A percentile compares a stretch with the other conserved stretches of the same genome.
Conservation (phyloP, 2,329 filamentous ascomycete species). For the Ilyonectria sp. region DNA sequence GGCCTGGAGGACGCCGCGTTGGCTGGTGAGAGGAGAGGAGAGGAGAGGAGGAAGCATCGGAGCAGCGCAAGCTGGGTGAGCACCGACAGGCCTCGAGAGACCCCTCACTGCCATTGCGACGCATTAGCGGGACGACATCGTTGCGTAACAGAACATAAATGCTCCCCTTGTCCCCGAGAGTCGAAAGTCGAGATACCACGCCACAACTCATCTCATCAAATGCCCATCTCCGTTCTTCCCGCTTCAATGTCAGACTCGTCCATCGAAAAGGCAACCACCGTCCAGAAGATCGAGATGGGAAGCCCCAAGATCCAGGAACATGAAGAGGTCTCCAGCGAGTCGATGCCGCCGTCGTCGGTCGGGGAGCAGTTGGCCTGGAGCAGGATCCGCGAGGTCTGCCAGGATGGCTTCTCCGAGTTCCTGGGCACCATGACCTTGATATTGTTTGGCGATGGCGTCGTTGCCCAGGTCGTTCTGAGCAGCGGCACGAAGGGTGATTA, state of each 20-base stretch:
- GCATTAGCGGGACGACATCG: conserved; percentile 13
- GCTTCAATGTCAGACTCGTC: conserved; percentile 55
- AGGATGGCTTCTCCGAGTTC: conserved; percentile 77
- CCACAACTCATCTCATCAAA: conserved; percentile 44
- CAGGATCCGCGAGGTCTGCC: conserved; percentile 63
- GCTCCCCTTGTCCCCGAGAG: conserved; percentile 33
- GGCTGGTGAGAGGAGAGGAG: background rate
- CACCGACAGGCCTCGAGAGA: background rate
- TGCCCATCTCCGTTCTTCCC: conserved; percentile 48
- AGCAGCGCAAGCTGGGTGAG: background rate
- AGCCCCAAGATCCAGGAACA: conserved; percentile 37
- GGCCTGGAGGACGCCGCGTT: background rate
- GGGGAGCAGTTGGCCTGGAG: conserved; percentile 63
- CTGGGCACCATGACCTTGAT: conserved; percentile 78
- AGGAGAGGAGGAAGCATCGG: conserved; percentile 6
- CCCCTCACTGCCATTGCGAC: conserved; percentile 17
- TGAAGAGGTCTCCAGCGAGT: conserved; percentile 41
- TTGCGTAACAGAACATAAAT: conserved; percentile 21
- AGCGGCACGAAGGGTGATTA: conserved; percentile 62
- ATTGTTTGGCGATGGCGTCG: conserved; percentile 79
- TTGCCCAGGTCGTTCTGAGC: conserved; percentile 78
- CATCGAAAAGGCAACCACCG: conserved; percentile 50
- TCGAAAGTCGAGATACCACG: conserved; percentile 31
- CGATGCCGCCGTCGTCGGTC: conserved; percentile 31
- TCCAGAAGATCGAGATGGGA: conserved; percentile 53